A percentile compares a stretch with the other conserved stretches of the same genome.
These are phyloP conservation scores for Calocybe indica DNA, from an alignment of 768 basidiomycete species.

Conservation along the genomic window DNA sequence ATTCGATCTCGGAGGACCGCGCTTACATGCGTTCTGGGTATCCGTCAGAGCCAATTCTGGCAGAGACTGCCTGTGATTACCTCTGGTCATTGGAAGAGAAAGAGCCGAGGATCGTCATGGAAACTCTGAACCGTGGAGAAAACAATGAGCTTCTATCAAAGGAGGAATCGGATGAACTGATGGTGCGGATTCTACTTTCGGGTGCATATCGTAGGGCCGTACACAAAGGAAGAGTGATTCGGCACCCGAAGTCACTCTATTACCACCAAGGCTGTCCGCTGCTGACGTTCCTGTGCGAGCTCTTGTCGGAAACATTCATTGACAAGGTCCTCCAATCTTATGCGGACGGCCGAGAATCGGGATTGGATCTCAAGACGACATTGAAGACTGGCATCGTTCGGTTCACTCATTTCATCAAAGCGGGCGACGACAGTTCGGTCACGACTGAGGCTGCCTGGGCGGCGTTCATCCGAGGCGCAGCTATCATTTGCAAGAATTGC, in stretches of 20 bases:
- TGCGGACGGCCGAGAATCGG: not conserved
- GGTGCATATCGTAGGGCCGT: conserved; percentile 12
- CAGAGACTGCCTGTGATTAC: conserved; percentile 12
- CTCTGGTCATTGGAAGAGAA: too few species aligned
- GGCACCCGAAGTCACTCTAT: not conserved
- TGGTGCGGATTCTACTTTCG: conserved; percentile 14
- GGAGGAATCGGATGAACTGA: conserved; percentile 14
- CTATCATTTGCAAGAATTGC: too few species aligned
- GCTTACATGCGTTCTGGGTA: conserved; percentile 12
- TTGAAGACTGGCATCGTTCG: conserved; percentile 18
- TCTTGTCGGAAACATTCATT: not conserved
- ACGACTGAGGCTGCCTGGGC: conserved; percentile 11
- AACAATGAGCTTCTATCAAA: conserved; percentile 5
- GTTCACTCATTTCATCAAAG: conserved; percentile 24
- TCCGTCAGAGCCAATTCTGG: conserved; percentile 14
- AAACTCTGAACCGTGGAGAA: too few species aligned
- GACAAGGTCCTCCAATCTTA: too few species aligned
- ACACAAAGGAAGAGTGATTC: not conserved
- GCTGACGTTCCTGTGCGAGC: not conserved
- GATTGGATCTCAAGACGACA: conserved; percentile 2
- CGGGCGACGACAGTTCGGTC: conserved; percentile 13
- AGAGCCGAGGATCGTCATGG: too few species aligned
- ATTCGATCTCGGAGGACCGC: conserved; percentile 10
- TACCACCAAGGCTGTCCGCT: not conserved
- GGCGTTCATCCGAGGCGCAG: too few species aligned